These are phyloP conservation scores for Neonectria punicea DNA, from an alignment of 2,329 filamentous ascomycete species.

Conservation along the genomic window DNA sequence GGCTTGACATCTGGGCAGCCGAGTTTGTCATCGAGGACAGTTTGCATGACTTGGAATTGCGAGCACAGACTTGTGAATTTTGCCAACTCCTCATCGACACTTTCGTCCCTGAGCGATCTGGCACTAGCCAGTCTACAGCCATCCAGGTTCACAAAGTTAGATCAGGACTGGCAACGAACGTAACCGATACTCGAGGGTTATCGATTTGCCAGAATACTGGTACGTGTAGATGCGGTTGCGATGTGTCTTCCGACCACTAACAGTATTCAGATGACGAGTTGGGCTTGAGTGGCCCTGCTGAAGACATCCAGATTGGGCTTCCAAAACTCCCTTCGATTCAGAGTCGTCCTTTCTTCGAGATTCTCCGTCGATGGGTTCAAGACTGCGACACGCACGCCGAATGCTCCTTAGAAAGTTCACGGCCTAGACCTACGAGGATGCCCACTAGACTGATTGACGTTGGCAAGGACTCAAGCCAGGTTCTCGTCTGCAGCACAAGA, in stretches of 20 bases:
- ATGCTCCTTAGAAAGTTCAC: neutral
- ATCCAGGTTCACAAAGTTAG: neutral
- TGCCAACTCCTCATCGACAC: constrained; percentile 4
- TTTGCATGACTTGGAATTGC: neutral
- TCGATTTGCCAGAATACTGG: constrained; percentile 9
- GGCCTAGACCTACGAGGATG: neutral
- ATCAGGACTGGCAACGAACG: neutral
- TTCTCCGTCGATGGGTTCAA: constrained; percentile 21
- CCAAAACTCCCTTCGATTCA: constrained; percentile 5
- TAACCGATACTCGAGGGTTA: neutral
- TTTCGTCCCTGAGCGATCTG: neutral
- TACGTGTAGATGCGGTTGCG: neutral
- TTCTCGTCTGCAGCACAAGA: constrained; percentile 1
- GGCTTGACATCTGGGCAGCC: neutral
- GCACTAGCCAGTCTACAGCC: neutral
- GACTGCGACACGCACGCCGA: constrained; percentile 25
- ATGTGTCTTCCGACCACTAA: neutral
- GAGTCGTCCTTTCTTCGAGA: neutral
- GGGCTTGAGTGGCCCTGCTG: accelerated
- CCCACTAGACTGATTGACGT: constrained; percentile 27
- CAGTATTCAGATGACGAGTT: neutral
- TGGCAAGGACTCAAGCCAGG: neutral
- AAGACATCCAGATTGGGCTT: constrained; percentile 20
- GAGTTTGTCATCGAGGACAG: neutral
- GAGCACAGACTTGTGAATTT: constrained; percentile 8